Evolutionary conservation across 257 asterid species (phyloP).

Genomic region (Fraxinus cuspidata): DNA sequence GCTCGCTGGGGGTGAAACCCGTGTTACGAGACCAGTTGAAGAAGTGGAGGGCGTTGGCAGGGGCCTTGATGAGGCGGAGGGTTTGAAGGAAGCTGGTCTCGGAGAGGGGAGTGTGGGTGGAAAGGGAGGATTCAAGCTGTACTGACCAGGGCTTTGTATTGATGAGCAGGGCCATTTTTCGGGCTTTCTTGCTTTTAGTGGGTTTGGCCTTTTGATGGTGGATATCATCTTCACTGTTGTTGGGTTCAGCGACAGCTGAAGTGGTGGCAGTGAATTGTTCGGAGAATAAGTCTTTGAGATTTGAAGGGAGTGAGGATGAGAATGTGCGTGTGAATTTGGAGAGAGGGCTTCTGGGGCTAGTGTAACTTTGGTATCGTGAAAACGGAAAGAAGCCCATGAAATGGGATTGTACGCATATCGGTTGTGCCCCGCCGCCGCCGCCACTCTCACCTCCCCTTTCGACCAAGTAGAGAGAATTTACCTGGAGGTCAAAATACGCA

Average conservation of each 20-base stretch:
- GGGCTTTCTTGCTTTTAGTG: constrained; percentile 51
- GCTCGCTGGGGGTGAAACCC: constrained; percentile 58
- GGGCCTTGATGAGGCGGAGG: constrained; percentile 60
- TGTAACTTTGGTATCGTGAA: constrained; percentile 5
- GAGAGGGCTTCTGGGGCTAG: neutral
- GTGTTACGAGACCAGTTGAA: constrained; percentile 62
- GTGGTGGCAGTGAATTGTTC: constrained; percentile 20
- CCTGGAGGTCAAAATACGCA: no score
- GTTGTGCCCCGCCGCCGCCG: neutral
- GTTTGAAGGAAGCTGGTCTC: constrained; percentile 67
- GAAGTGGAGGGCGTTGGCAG: constrained; percentile 62
- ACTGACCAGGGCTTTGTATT: constrained; percentile 65
- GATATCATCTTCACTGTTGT: neutral
- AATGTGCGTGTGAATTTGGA: constrained; percentile 21
- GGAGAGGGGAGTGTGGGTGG: constrained; percentile 53
- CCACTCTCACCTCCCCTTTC: neutral
- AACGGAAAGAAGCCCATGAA: neutral
- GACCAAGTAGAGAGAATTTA: neutral
- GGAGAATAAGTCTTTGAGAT: constrained; percentile 37
- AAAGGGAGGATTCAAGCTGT: constrained; percentile 51
- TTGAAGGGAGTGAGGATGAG: constrained; percentile 42
- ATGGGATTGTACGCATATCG: neutral
- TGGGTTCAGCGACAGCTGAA: neutral
- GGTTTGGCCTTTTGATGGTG: constrained; percentile 32
- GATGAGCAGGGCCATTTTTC: constrained; percentile 52